Conservation (phyloP, 2,329 filamentous ascomycete species). For the Scytalidium sp. region DNA sequence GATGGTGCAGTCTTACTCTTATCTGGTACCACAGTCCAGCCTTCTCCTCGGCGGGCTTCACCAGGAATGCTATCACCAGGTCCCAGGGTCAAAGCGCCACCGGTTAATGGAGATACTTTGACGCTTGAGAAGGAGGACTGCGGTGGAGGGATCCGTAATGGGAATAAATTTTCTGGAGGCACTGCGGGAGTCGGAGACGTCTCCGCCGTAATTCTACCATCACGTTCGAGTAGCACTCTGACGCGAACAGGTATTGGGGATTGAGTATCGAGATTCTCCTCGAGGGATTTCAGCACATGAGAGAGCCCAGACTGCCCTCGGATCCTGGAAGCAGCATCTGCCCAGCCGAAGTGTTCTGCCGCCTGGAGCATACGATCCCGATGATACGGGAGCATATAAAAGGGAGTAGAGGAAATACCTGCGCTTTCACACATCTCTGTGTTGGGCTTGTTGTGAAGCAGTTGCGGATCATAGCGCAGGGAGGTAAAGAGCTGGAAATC, state of each 20-base stretch:
- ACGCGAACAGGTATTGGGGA: constrained; percentile 43
- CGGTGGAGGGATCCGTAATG: constrained; percentile 49
- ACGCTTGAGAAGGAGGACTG: constrained; percentile 13
- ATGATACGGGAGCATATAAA: constrained; percentile 80
- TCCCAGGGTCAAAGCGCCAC: constrained; percentile 21
- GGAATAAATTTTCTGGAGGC: constrained; percentile 54
- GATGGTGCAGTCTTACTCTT: constrained; percentile 44
- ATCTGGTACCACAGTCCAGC: constrained; percentile 53
- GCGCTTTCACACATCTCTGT: constrained; percentile 38
- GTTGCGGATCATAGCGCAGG: constrained; percentile 64
- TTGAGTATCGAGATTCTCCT: constrained; percentile 21
- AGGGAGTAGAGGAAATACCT: constrained; percentile 49
- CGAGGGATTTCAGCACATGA: constrained; percentile 38
- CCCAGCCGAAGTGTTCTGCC: constrained; percentile 55
- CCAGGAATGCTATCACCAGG: constrained; percentile 16
- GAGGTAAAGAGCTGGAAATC: constrained; percentile 67
- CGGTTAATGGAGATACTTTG: constrained; percentile 24
- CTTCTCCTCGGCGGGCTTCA: constrained; percentile 16
- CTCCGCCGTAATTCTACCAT: constrained; percentile 45
- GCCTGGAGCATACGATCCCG: constrained; percentile 72
- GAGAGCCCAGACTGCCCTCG: constrained; percentile 43
- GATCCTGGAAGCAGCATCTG: constrained; percentile 40
- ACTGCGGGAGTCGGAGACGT: constrained; percentile 34
- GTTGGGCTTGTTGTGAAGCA: constrained; percentile 36
- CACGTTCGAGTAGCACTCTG: constrained; percentile 49